phyloP scores from a whole-genome alignment of 371 early-diverging fungal genomes.

The Rhizomucor pusillus region DNA sequence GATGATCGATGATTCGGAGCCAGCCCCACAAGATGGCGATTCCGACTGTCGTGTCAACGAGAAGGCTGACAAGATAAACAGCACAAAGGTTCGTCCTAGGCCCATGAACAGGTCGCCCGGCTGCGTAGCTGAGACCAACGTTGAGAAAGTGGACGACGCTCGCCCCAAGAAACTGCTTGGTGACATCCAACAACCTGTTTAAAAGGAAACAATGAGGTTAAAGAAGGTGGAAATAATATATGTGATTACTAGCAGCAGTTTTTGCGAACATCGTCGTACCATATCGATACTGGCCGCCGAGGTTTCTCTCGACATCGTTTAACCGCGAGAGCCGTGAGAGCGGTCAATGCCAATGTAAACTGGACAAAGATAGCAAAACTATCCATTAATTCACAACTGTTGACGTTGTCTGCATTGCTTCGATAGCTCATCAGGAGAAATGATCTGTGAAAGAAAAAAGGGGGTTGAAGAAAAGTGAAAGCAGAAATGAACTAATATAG shows the following conservation, averaged over 20 bases:
- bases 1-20: constrained; percentile 32
- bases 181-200: constrained; percentile 65
- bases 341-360: constrained; percentile 52
- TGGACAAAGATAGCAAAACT: constrained; percentile 68
- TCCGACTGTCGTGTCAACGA: constrained; percentile 64
- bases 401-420: too few relatives aligned
- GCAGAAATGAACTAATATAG: too few relatives aligned
- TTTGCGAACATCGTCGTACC: constrained; percentile 21
- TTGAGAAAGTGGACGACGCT: constrained; percentile 60
- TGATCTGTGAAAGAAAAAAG: too few relatives aligned
- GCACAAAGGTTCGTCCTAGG: constrained; percentile 59
- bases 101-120: constrained; percentile 43
- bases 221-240: constrained; percentile 1
- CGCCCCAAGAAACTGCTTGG: constrained; percentile 63
- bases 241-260: neutral
- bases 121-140: constrained; percentile 51
- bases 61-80: constrained; percentile 68
- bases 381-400: constrained; percentile 56
- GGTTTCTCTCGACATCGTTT: constrained; percentile 61
- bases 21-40: constrained; percentile 56
- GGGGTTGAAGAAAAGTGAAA: too few relatives aligned
- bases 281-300: constrained; percentile 59
- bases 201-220: too few relatives aligned
- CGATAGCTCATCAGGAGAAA: too few relatives aligned
- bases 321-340: constrained; percentile 55